Evolutionary conservation across 140 eudicot species (phyloP), one percentile per base, ranked within the genome.

Genomic region (Stevia rebaudiana): DNA sequence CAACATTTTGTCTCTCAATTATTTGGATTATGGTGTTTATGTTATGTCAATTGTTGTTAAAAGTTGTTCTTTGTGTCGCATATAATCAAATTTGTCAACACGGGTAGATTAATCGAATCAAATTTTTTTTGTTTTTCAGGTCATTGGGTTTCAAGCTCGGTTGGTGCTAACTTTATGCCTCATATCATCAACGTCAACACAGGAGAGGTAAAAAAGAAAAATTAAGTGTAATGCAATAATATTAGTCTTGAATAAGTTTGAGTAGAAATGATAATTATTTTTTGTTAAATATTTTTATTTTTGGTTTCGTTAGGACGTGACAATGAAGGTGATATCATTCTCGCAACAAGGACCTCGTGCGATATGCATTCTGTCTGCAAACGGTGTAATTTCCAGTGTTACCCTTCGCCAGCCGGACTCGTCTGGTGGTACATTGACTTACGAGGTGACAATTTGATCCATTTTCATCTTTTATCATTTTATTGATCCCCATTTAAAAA

Each of bases 281-380:
- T 15, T 64, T 5, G 11, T 58, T 10, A 23, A 11, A 39, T 11
- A 43, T 5, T 44, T 64, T 57, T 49, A 19, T 30, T 65, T 40
- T 69, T 42, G 66, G 30, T 74, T 69, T 46, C 39, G 37, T 54
- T 48, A 92, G 80, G 80, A 75, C 2, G 80, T 75, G 51, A 68
- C 80, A 10, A 75, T 75, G 80, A 75, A 75, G 72, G 67, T 75
- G 31, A 75, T 75, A 61, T 75, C 80, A 4, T 92, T 92, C 68
- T 92, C 96, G 52, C 98, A 92, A 67, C 98, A 88, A 88, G 98
- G 98, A 11, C 96, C 98, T 51, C 95, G 95, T 36, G 96, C 98
- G n/a, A 88, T 92, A 22, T 92, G 98, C 82, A 83, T 92, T 77
- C 74, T 92, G 35, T 92, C 96, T 2, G 98, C 98, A 52, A 92